These are phyloP conservation scores for Candida taoyuanica DNA, from an alignment of 805 yeast species.

Conservation along the genomic window DNA sequence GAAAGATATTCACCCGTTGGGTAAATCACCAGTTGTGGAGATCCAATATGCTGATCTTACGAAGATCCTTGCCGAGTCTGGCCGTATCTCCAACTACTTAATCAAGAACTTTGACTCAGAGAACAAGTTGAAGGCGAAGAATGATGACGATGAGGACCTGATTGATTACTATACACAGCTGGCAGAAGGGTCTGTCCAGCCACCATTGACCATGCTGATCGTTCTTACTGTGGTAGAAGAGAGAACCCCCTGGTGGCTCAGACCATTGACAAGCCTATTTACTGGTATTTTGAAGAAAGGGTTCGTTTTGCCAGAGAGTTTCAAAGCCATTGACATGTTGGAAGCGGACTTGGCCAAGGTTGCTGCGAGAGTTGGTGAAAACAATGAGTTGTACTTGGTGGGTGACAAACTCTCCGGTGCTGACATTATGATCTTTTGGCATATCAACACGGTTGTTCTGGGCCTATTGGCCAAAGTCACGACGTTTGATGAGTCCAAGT, in stretches of 20 bases:
- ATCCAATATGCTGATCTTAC: constrained; percentile 30
- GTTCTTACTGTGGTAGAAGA: constrained; percentile 22
- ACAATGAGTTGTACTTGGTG: constrained; percentile 35
- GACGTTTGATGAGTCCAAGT: background rate
- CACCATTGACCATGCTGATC: constrained; percentile 34
- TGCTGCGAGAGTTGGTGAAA: background rate
- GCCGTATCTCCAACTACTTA: constrained; percentile 49
- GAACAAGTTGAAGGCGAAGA: constrained; percentile 31
- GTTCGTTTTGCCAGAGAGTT: constrained; percentile 39
- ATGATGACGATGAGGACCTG: constrained; percentile 34
- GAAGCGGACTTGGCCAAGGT: constrained; percentile 26
- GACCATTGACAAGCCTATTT: constrained; percentile 13
- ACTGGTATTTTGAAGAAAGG: constrained; percentile 25
- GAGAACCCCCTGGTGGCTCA: constrained; percentile 39
- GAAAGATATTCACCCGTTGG: constrained; percentile 52
- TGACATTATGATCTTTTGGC: constrained; percentile 47
- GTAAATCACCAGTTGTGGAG: constrained; percentile 58
- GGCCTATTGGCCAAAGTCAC: constrained; percentile 12
- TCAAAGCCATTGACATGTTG: constrained; percentile 36
- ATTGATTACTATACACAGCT: constrained; percentile 51
- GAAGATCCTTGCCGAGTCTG: constrained; percentile 50
- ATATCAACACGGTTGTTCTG: constrained; percentile 24
- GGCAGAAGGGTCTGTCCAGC: constrained; percentile 57
- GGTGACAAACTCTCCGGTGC: constrained; percentile 47
- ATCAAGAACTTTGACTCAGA: constrained; percentile 43